Evolutionary conservation across 371 early-diverging fungal species (phyloP), one percentile per base, ranked within the genome.

Genomic region (Dentiscutata heterogama): DNA sequence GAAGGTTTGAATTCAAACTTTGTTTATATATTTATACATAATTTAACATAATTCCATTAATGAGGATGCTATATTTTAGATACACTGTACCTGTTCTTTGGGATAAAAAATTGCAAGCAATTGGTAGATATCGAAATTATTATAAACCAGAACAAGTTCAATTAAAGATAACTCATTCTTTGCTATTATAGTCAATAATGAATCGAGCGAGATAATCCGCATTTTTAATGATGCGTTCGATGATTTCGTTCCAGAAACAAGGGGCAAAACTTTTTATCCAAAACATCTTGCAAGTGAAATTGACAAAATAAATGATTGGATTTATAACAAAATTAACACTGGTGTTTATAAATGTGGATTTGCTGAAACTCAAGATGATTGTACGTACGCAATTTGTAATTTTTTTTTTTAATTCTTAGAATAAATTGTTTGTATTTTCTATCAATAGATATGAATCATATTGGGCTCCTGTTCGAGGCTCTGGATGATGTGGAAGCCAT

Each of bases 151-250:
- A 29, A 29, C 31, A 18, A 31, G 2, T 1, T 50, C 4, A 71
- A 42, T 14, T n/a, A 29, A 25, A 13, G 20, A 18, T 70, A 18
- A 70, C 46, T 50, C 20, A 16, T 58, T n/a, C 7, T 27, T 53
- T 68, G 5, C 31, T 60, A 25, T 1, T 8, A 35, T 73, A 92
- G 99, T 98, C 35, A 99, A 96, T 91, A 99, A 99, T 87, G 99
- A 99, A 86, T 93, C 93, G 81, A 94, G 95, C 6, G 99, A 99
- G 86, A 97, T 99, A 82, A 98, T 99, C 80, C 93, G 98, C 56
- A 96, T 97, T 90, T 89, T 98, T 83, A 98, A 98, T 90, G 89
- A 91, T 2, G 94, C 90, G 4, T 99, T 98, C 82, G 93, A 98
- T 85, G 88, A 90, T 29, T 83, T 90, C 39, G 83, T 94, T 2